These are phyloP conservation scores for Septoria linicola DNA, from an alignment of 2,329 filamentous ascomycete species.

Conservation along the genomic window DNA sequence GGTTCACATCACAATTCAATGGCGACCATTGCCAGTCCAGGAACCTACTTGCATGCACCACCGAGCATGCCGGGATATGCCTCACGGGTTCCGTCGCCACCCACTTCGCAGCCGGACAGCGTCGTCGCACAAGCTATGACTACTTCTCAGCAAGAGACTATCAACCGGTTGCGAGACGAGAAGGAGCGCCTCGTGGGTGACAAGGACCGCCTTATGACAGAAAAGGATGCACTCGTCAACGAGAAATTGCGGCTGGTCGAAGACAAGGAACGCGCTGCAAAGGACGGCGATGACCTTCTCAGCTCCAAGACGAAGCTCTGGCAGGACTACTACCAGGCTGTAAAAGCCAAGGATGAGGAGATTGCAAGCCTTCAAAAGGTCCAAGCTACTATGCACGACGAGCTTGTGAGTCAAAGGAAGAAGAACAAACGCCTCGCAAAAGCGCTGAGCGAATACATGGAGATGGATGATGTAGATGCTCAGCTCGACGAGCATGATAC, in stretches of 20 bases:
- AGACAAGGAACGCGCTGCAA: conserved; percentile 9
- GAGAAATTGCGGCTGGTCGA: background rate
- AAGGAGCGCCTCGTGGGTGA: background rate
- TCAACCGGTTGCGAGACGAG: background rate
- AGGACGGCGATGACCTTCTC: background rate
- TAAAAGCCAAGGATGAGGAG: background rate
- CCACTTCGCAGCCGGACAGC: background rate
- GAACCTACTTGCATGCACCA: background rate
- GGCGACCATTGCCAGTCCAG: background rate
- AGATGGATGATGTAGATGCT: background rate
- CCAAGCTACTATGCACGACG: background rate
- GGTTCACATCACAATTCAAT: background rate
- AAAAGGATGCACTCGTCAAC: background rate
- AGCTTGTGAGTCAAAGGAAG: background rate
- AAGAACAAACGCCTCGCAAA: conserved; percentile 6
- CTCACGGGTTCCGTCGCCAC: background rate
- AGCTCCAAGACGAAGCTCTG: conserved; percentile 5
- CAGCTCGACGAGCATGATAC: background rate
- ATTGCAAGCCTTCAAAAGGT: background rate
- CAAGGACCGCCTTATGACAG: background rate
- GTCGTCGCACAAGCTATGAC: background rate
- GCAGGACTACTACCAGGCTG: conserved; percentile 5
- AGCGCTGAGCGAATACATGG: conserved; percentile 2
- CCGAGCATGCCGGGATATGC: background rate
- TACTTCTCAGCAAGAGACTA: background rate